Evolutionary conservation across 2,329 filamentous ascomycete species (phyloP).

Genomic region (Trichophyton mentagrophytes): DNA sequence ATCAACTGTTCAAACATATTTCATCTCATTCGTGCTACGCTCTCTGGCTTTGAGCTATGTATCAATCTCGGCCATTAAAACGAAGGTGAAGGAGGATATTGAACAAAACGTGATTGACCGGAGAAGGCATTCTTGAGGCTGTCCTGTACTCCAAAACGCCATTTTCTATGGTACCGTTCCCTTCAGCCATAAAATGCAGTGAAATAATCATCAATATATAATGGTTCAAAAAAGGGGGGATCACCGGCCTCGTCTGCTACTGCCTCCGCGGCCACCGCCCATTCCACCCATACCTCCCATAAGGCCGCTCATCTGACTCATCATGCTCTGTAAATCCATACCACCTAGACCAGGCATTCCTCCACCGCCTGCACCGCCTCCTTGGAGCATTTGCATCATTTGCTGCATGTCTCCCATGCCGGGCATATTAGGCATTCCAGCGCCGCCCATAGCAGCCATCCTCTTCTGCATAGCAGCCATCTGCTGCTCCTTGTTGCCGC

Average conservation of each 20-base stretch:
- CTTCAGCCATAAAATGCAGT: not conserved
- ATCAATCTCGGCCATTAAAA: not conserved
- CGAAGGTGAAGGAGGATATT: not conserved
- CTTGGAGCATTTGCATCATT: constrained; percentile 92
- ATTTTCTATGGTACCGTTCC: constrained; percentile 1
- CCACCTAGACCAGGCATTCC: constrained; percentile 49
- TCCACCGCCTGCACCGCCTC: constrained; percentile 49
- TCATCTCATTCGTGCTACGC: not conserved
- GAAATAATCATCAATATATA: not conserved
- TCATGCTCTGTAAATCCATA: constrained; percentile 58
- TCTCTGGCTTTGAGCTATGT: not conserved
- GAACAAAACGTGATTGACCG: not conserved
- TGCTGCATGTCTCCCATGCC: constrained; percentile 83
- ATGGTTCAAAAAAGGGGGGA: not conserved
- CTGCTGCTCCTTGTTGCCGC: constrained; percentile 83
- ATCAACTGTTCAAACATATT: not conserved
- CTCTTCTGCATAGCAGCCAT: constrained; percentile 96
- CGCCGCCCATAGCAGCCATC: constrained; percentile 75
- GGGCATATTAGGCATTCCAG: constrained; percentile 43
- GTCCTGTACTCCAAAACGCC: not conserved
- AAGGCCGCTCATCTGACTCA: constrained; percentile 60
- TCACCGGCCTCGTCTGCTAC: constrained; percentile 17
- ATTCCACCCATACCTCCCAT: constrained; percentile 33
- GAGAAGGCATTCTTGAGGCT: not conserved
- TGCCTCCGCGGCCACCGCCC: constrained; percentile 30